Conservation (phyloP, 805 yeast genomes). For the Priceomyces melissophilus region DNA sequence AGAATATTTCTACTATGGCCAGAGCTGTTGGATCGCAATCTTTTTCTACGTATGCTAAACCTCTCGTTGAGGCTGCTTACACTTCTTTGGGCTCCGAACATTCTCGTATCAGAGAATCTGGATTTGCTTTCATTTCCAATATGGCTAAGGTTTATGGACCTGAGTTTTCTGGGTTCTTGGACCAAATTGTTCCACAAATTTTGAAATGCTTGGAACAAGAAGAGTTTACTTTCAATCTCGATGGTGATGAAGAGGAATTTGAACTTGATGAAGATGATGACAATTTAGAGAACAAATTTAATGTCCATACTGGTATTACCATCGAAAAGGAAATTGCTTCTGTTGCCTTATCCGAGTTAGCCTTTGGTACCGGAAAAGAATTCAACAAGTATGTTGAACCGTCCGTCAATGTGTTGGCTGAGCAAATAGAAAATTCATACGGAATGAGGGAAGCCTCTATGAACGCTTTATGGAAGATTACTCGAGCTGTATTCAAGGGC, state of each 20-base stretch:
- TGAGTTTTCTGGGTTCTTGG: constrained; percentile 83
- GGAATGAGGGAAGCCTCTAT: constrained; percentile 90
- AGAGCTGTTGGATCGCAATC: constrained; percentile 93
- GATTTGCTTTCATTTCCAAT: constrained; percentile 87
- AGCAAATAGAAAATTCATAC: constrained; percentile 80
- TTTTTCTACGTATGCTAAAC: constrained; percentile 81
- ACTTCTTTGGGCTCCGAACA: constrained; percentile 71
- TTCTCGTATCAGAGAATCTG: constrained; percentile 89
- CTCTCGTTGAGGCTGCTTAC: constrained; percentile 85
- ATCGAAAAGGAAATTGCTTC: constrained; percentile 95
- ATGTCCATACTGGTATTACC: constrained; percentile 91
- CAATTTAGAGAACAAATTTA: constrained; percentile 66
- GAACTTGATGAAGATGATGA: constrained; percentile 54
- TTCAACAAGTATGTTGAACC: constrained; percentile 76
- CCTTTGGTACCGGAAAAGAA: constrained; percentile 77
- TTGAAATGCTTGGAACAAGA: constrained; percentile 81
- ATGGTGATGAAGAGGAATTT: constrained; percentile 43
- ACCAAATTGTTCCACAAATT: constrained; percentile 77
- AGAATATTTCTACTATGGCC: constrained; percentile 91
- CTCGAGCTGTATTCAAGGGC: constrained; percentile 61
- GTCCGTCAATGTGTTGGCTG: constrained; percentile 58
- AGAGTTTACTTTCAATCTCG: constrained; percentile 69
- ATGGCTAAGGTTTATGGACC: constrained; percentile 93
- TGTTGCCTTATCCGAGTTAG: constrained; percentile 84
- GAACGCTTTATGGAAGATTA: constrained; percentile 77